These are phyloP conservation scores for Anisodus tanguticus DNA, from an alignment of 257 asterid genomes.

Conservation along the genomic window DNA sequence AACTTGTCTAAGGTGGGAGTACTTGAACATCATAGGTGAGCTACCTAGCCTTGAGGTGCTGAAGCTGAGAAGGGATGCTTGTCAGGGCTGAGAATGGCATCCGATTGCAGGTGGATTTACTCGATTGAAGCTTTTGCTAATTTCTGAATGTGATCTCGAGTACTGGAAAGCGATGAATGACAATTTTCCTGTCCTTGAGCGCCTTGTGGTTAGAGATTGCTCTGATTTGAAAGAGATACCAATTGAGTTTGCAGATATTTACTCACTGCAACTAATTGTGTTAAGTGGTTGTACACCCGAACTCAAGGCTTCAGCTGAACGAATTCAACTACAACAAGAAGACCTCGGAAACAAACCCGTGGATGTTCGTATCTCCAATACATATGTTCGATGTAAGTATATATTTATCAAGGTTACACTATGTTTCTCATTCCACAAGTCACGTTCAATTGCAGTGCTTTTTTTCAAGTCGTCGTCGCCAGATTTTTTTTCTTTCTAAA, in stretches of 20 bases:
- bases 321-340: no score
- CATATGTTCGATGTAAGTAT: not conserved
- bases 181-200: conserved; percentile 9
- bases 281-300: no score
- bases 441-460: not conserved
- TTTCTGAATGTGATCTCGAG: not conserved
- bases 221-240: no score
- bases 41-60: not conserved
- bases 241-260: no score
- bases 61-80: not conserved
- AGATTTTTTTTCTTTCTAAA: no score
- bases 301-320: no score
- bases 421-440: not conserved
- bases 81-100: not conserved
- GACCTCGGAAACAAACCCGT: no score
- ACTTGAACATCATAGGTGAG: not conserved
- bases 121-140: conserved; percentile 5
- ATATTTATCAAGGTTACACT: not conserved
- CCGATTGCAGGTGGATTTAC: not conserved
- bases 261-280: no score
- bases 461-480: no score
- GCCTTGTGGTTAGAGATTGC: not conserved
- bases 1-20: not conserved
- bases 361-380: no score
- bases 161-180: not conserved